Evolutionary conservation across 441 rosid genomes (phyloP).

Genomic region (Bruguiera hainesii): DNA sequence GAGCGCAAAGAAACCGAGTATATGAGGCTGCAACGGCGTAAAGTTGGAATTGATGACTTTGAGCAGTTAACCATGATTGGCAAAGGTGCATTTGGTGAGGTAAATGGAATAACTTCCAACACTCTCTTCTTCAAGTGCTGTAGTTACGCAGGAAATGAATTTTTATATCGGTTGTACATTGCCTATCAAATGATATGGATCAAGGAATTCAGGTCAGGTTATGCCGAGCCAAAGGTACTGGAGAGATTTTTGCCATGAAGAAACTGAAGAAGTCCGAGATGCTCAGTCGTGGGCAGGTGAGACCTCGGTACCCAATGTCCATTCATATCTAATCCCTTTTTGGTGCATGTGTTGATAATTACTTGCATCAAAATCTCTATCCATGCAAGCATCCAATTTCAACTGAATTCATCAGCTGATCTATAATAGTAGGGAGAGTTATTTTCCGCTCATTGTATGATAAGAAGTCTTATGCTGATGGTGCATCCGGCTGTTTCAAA

Average conservation of each 20-base stretch:
- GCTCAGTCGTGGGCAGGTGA: conserved; percentile 99
- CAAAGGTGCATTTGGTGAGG: conserved; percentile 97
- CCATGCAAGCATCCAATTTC: neutral
- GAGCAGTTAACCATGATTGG: conserved; percentile 83
- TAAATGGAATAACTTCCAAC: conserved; percentile 22
- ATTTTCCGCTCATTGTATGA: no score
- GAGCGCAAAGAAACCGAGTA: conserved; percentile 88
- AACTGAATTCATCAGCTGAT: neutral
- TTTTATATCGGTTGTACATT: neutral
- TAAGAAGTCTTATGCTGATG: no score
- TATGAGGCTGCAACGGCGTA: conserved; percentile 93
- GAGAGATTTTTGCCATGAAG: conserved; percentile 92
- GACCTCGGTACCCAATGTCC: conserved; percentile 3
- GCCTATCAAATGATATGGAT: conserved; percentile 13
- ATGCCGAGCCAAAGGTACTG: conserved; percentile 72
- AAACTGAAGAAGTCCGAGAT: conserved; percentile 88
- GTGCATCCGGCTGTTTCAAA: no score
- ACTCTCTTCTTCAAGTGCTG: neutral
- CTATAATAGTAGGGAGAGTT: neutral
- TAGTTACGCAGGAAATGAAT: neutral
- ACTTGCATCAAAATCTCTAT: no score
- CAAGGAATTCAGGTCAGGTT: conserved; percentile 55
- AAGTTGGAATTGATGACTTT: conserved; percentile 87
- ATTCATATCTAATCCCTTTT: no score
- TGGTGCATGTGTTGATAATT: no score